Evolutionary conservation across 345 rosid species (phyloP).

Genomic region (Citrus australasica): DNA sequence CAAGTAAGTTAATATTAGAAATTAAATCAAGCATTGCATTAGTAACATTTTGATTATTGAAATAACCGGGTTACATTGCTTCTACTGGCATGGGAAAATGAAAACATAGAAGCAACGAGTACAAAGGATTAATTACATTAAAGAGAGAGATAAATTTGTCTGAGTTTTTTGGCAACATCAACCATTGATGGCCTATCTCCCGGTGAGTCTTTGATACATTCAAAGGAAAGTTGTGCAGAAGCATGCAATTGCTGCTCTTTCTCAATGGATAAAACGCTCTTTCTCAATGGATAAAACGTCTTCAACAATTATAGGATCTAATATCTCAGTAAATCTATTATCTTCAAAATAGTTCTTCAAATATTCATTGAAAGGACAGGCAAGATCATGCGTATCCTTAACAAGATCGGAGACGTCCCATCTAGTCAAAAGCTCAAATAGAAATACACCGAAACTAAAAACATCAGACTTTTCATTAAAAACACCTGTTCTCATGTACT

Average conservation of each 20-base stretch:
- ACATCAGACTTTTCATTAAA: conserved; percentile 20
- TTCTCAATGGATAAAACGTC: neutral
- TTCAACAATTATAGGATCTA: neutral
- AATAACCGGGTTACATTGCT: too few relatives aligned
- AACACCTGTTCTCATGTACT: neutral
- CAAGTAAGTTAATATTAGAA: too few relatives aligned
- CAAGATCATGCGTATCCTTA: neutral
- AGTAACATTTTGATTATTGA: too few relatives aligned
- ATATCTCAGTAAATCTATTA: neutral
- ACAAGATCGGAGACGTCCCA: neutral
- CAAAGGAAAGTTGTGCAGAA: neutral
- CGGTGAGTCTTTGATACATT: neutral
- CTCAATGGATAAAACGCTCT: neutral
- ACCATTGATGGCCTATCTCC: conserved; percentile 19
- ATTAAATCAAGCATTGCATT: too few relatives aligned
- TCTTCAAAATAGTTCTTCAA: neutral
- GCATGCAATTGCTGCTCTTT: conserved; percentile 4
- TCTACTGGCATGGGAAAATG: too few relatives aligned
- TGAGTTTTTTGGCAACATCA: conserved; percentile 8
- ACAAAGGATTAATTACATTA: too few relatives aligned
- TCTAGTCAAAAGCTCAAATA: neutral
- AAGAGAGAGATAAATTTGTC: neutral
- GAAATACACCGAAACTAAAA: conserved; percentile 1
- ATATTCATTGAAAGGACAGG: too few relatives aligned
- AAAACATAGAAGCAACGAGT: too few relatives aligned